These are phyloP conservation scores for Amoebophrya sp. DNA, from an alignment of 169 alveolate species.

Conservation along the genomic window DNA sequence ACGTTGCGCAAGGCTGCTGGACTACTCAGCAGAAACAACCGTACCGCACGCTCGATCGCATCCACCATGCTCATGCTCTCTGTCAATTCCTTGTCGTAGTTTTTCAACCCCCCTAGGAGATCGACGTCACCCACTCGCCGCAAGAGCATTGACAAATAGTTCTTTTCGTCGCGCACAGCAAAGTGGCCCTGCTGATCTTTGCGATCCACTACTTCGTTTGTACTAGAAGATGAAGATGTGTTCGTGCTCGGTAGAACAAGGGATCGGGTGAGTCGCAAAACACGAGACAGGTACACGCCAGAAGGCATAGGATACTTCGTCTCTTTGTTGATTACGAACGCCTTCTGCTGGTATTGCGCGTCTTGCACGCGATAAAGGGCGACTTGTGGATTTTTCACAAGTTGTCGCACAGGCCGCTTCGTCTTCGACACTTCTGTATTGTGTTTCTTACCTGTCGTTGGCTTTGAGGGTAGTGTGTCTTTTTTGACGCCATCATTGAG, in stretches of 20 bases:
- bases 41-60: neutral
- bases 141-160: neutral
- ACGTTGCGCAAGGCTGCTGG: neutral
- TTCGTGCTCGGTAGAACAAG: neutral
- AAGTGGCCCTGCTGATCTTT: no score
- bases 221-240: no score
- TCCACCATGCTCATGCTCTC: slow-evolving; percentile 4
- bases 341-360: neutral
- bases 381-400: neutral
- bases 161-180: no score
- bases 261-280: neutral
- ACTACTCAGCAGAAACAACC: neutral
- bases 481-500: no score
- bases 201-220: no score
- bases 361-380: neutral
- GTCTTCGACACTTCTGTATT: neutral
- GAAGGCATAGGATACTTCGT: neutral
- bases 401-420: neutral
- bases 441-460: no score
- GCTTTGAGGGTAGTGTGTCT: no score
- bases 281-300: neutral
- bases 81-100: neutral
- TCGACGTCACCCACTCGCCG: neutral
- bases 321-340: neutral
- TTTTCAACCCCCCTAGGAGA: neutral